Evolutionary conservation across 2,329 filamentous ascomycete genomes (phyloP).

Genomic region (Xylariales sp.): DNA sequence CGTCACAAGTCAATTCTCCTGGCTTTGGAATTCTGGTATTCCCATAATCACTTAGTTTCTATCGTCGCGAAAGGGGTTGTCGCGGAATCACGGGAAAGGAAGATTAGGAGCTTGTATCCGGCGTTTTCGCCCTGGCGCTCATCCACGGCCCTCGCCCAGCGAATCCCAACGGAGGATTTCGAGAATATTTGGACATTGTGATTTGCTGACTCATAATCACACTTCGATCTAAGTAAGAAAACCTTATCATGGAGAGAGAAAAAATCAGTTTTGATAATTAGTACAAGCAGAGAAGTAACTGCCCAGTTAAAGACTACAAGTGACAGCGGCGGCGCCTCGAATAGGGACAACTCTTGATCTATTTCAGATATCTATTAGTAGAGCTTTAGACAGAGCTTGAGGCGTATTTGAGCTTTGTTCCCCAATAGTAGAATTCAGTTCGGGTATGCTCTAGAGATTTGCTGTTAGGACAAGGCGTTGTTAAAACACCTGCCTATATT

Average conservation of each 20-base stretch:
- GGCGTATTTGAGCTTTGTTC: no score
- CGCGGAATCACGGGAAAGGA: slow-evolving; percentile 17
- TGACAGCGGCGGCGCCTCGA: no score
- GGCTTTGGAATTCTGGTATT: background rate
- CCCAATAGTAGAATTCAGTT: no score
- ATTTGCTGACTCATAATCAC: slow-evolving; percentile 11
- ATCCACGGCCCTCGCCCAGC: slow-evolving; percentile 18
- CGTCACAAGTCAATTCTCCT: background rate
- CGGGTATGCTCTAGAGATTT: no score
- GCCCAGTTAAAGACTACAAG: no score
- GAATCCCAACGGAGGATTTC: background rate
- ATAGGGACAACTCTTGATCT: no score
- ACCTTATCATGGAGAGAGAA: background rate
- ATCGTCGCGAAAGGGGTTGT: slow-evolving; percentile 2
- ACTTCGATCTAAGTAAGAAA: background rate
- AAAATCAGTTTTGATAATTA: no score
- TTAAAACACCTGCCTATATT: no score
- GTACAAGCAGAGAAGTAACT: no score
- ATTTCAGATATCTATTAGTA: no score
- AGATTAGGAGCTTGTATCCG: slow-evolving; percentile 10
- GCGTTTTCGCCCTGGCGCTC: slow-evolving; percentile 16
- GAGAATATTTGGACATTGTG: slow-evolving; percentile 4
- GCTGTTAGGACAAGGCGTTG: no score
- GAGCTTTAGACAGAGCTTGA: no score
- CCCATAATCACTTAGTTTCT: background rate